Percentiles rank a stretch among this genome's conserved stretches.
phyloP scores from a whole-genome alignment of 106 monocot genomes.

The Gastrodia elata region DNA sequence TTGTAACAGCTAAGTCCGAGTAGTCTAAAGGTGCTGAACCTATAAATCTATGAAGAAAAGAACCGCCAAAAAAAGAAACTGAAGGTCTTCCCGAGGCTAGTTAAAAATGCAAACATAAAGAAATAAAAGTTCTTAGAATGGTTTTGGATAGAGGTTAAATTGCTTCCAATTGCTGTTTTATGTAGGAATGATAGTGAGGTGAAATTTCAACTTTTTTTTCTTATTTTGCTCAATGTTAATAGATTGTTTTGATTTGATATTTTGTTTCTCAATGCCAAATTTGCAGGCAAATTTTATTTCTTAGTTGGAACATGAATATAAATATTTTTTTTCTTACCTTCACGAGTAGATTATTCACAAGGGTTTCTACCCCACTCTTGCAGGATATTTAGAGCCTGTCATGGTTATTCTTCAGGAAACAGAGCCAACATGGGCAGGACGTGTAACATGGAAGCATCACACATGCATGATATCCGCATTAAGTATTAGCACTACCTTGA shows the following conservation, averaged over 20 bases:
- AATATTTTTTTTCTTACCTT: background rate
- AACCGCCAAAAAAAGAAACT: background rate
- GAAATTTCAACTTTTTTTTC: background rate
- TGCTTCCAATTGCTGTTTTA: background rate
- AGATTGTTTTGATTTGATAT: background rate
- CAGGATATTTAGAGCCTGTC: slow-evolving; percentile 98
- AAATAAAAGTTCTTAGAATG: background rate
- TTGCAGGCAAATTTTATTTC: background rate
- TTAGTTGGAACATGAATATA: background rate
- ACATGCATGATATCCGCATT: slow-evolving; percentile 93
- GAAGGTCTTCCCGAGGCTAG: background rate
- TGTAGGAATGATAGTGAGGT: background rate
- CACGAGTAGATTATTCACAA: background rate
- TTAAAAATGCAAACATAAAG: background rate
- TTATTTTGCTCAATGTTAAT: background rate
- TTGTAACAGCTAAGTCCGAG: background rate
- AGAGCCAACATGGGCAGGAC: slow-evolving; percentile 97
- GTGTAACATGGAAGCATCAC: slow-evolving; percentile 81
- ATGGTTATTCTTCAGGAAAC: slow-evolving; percentile 87
- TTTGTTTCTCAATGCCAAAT: background rate
- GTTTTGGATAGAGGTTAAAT: background rate
- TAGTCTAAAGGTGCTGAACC: background rate
- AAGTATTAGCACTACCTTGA: slow-evolving; percentile 81
- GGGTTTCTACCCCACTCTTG: background rate
- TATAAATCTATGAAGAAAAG: background rate